Conservation (phyloP, 345 rosid species). For the Boechera retrofracta region DNA sequence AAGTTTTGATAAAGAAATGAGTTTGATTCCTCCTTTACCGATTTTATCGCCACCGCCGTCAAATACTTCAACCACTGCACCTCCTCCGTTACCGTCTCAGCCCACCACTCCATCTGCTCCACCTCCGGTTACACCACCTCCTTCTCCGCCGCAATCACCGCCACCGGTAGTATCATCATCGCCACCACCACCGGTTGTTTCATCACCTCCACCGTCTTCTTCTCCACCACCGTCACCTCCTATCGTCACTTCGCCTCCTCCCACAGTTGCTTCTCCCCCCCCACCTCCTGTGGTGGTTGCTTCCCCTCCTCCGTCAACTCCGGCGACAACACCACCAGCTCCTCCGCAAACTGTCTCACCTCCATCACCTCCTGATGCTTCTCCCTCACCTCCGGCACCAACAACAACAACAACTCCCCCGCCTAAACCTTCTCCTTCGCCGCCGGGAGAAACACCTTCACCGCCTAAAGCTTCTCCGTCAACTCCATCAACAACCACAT, state of each 20-base stretch:
- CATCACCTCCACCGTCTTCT: constrained; percentile 53
- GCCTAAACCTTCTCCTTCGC: constrained; percentile 54
- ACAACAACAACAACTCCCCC: constrained; percentile 48
- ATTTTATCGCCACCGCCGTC: constrained; percentile 49
- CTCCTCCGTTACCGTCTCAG: constrained; percentile 52
- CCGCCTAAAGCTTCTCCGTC: constrained; percentile 56
- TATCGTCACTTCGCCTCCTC: constrained; percentile 54
- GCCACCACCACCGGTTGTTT: constrained; percentile 53
- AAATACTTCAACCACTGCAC: constrained; percentile 51
- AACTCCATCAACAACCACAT: constrained; percentile 41
- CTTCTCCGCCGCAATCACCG: constrained; percentile 54
- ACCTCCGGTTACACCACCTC: constrained; percentile 53
- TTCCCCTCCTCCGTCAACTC: constrained; percentile 53
- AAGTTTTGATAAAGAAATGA: constrained; percentile 51
- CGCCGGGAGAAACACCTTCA: constrained; percentile 56
- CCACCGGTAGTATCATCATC: constrained; percentile 52
- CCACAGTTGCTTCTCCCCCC: constrained; percentile 58
- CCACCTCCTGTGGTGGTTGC: constrained; percentile 42
- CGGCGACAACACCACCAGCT: constrained; percentile 57
- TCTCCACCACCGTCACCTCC: constrained; percentile 58
- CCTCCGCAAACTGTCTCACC: constrained; percentile 56
- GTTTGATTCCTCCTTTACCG: constrained; percentile 57
- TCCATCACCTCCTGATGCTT: constrained; percentile 49
- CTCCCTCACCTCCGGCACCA: constrained; percentile 56
- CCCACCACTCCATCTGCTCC: constrained; percentile 55